Percentiles rank a stretch among this genome's conserved stretches.
These are phyloP conservation scores for Exophiala aquamarina DNA, from an alignment of 2,329 filamentous ascomycete genomes.

Conservation along the genomic window DNA sequence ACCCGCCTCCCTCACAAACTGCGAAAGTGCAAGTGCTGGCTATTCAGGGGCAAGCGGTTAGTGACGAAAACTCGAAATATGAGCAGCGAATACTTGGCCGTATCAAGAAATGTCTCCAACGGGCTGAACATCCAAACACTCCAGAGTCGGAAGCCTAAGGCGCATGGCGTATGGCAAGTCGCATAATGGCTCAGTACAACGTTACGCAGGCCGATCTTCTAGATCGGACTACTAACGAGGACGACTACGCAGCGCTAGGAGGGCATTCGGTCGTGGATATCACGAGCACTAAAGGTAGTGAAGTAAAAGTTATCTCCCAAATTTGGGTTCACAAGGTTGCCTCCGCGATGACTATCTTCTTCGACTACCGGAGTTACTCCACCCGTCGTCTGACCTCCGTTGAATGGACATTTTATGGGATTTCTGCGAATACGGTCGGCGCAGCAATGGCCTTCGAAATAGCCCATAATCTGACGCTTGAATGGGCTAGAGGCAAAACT, in stretches of 20 bases:
- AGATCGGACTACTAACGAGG: conserved; percentile 2
- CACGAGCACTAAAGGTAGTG: conserved; percentile 4
- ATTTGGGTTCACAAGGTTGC: conserved; percentile 8
- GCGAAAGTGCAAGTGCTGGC: too few relatives aligned
- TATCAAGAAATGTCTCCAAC: conserved; percentile 29
- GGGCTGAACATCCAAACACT: conserved; percentile 24
- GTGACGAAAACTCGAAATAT: conserved; percentile 22
- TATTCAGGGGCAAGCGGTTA: too few relatives aligned
- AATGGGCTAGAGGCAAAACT: conserved; percentile 27
- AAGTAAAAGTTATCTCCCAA: conserved; percentile 6
- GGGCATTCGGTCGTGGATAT: conserved; percentile 13
- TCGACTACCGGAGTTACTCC: conserved; percentile 17
- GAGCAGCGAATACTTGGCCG: conserved; percentile 17
- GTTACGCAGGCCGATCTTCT: conserved; percentile 20
- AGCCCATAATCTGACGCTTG: conserved; percentile 27
- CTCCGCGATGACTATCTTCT: conserved; percentile 13
- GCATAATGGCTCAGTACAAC: conserved; percentile 18
- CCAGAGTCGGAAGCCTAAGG: conserved; percentile 28
- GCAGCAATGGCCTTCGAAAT: conserved; percentile 30
- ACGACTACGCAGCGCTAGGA: conserved; percentile 4
- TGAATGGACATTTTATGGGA: conserved; percentile 28
- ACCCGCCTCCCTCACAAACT: too few relatives aligned
- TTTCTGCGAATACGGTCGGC: conserved; percentile 27
- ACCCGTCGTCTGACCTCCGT: conserved; percentile 7
- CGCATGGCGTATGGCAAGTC: conserved; percentile 15